These are phyloP conservation scores for Myxozyma geophila DNA, from an alignment of 805 yeast genomes.

Conservation along the genomic window DNA sequence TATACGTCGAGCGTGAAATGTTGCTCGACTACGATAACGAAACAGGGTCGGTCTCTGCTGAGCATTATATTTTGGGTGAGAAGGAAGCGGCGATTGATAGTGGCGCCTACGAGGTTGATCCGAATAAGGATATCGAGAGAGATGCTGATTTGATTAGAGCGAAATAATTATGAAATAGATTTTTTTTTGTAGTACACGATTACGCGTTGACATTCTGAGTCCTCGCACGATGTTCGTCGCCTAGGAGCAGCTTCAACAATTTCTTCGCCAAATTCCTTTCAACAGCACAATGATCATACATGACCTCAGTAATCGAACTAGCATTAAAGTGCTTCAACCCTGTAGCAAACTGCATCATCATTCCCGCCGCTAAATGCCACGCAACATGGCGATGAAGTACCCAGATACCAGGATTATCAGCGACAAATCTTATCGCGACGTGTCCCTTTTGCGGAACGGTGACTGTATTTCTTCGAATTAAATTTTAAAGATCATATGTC, in stretches of 20 bases:
- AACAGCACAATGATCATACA: constrained; percentile 21
- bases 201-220: not conserved
- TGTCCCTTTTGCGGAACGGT: constrained; percentile 82
- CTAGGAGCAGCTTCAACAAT: constrained; percentile 69
- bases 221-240: constrained; percentile 15
- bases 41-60: not conserved
- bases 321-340: constrained; percentile 35
- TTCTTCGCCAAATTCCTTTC: constrained; percentile 47
- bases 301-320: constrained; percentile 42
- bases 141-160: constrained; percentile 17
- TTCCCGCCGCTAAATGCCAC: constrained; percentile 96
- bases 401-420: constrained; percentile 98
- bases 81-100: not conserved
- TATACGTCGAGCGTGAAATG: constrained; percentile 25
- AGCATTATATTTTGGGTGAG: not conserved
- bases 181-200: not conserved
- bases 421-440: constrained; percentile 82
- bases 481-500: constrained; percentile 60
- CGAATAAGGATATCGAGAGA: constrained; percentile 10
- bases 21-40: constrained; percentile 5
- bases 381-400: constrained; percentile 98
- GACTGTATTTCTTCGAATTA: constrained; percentile 81
- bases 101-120: constrained; percentile 12
- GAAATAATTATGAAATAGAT: not conserved
- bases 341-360: constrained; percentile 69